Evolutionary conservation across 1,284 basidiomycete species (phyloP), one percentile per base, ranked within the genome.

Genomic region (Ustilago nuda): DNA sequence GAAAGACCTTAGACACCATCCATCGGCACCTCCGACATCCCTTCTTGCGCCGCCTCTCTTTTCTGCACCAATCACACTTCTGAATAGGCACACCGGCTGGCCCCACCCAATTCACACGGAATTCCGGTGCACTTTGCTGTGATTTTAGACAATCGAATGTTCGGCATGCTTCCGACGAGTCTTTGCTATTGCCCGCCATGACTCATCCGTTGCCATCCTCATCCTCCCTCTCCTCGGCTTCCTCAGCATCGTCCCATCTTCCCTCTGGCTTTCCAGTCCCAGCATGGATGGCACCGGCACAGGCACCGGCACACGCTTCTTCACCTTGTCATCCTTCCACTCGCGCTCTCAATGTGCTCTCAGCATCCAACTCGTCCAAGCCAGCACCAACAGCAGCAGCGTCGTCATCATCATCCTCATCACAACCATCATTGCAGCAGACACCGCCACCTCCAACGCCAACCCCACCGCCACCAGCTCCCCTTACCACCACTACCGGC

Each of bases 271-370:
- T 71, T 37, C 62, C 69, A 27, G 48, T 37, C 12, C 55, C 55
- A 15, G 56, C 54, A 6, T 33, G 59, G 30, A 55, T 51, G n/a
- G 63, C 55, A 17, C 15, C 50, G 1, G 62, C 62, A 27, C 65
- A 59, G 17, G 63, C 62, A 27, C 65, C 62, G 17, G 63, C 69
- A 52, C 69, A 62, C 45, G 58, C 69, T 11, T 46, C 63, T 6
- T 66, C 63, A 27, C 56, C 69, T 11, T 51, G 56, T 6, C 63
- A 66, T 8, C 50, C 69, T 23, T 59, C 58, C 1, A 57, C 33
- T 1, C 61, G 46, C 1, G 56, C 68, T 8, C n/a, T 48, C 11
- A 15, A 65, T n/a, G 33, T 54, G 1, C 53, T 63, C 7, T 41
- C 19, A 3, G 67, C 61, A 11, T 46, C 61, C 8, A 17, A 11